Evolutionary conservation across 306 rosid genomes (phyloP).

Genomic region (Amphicarpaea edgeworthii): DNA sequence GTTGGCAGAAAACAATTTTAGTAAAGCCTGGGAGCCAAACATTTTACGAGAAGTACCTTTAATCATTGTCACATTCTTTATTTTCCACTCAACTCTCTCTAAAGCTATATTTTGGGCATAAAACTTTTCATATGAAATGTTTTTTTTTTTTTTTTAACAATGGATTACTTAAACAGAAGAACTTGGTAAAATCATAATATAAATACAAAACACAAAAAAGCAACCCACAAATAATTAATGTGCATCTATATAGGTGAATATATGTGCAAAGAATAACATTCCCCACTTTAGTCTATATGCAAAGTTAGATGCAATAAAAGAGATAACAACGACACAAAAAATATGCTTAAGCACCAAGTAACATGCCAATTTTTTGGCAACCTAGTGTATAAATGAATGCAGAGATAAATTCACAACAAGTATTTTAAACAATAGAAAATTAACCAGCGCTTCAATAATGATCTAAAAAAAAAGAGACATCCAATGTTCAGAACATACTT

Average conservation of each 20-base stretch:
- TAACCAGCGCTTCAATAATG: constrained; percentile 26
- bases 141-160: not conserved
- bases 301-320: not conserved
- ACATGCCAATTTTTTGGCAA: constrained; percentile 5
- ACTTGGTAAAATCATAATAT: not conserved
- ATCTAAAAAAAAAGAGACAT: constrained; percentile 15
- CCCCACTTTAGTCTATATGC: not conserved
- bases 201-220: not conserved
- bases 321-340: constrained; percentile 8
- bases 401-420: not conserved
- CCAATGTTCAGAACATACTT: constrained; percentile 55
- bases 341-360: constrained; percentile 22
- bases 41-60: not conserved
- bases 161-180: constrained; percentile 15
- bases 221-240: not conserved
- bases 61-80: not conserved
- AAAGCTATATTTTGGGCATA: constrained; percentile 1
- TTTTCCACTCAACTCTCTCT: not conserved
- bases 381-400: not conserved
- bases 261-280: not conserved
- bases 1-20: not conserved
- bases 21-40: not conserved
- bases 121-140: not conserved
- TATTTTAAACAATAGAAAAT: constrained; percentile 29
- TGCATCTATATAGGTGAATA: not conserved